phyloP scores from a whole-genome alignment of 331 rosid genomes.

The Quercus tomentella region DNA sequence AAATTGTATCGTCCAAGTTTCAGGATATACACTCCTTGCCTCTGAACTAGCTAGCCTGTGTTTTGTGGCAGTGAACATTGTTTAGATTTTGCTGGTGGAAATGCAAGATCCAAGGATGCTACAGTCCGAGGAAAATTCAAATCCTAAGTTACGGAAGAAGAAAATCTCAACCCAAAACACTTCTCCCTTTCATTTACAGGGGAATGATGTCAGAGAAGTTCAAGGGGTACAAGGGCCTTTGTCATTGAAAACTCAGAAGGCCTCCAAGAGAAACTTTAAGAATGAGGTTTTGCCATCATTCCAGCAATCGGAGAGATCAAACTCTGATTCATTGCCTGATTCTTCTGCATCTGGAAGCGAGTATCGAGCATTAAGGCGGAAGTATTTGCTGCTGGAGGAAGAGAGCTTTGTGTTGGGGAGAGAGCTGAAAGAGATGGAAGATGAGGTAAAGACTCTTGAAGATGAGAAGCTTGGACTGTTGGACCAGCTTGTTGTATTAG shows the following conservation, averaged over 20 bases:
- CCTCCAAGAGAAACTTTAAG: slow-evolving; percentile 52
- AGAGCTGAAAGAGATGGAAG: slow-evolving; percentile 66
- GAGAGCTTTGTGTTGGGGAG: slow-evolving; percentile 72
- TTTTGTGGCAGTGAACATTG: background rate
- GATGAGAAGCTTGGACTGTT: slow-evolving; percentile 78
- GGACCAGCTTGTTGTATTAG: slow-evolving; percentile 89
- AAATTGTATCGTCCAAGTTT: too few species aligned
- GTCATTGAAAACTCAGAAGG: slow-evolving; percentile 46
- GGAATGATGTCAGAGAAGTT: slow-evolving; percentile 32
- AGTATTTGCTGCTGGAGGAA: slow-evolving; percentile 78
- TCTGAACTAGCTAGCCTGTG: background rate
- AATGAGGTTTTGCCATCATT: slow-evolving; percentile 48
- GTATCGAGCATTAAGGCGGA: slow-evolving; percentile 76
- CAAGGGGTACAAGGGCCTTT: slow-evolving; percentile 34
- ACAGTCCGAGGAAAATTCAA: slow-evolving; percentile 45
- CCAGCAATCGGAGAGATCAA: slow-evolving; percentile 75
- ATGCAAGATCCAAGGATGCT: slow-evolving; percentile 77
- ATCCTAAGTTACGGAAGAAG: slow-evolving; percentile 55
- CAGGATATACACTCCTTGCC: background rate
- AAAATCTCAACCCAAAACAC: slow-evolving; percentile 45
- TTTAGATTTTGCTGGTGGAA: slow-evolving; percentile 28
- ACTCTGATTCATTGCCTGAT: slow-evolving; percentile 84
- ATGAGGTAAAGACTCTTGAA: slow-evolving; percentile 77
- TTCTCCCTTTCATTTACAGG: slow-evolving; percentile 42
- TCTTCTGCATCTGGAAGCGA: slow-evolving; percentile 71